Percentiles rank a stretch among this genome's conserved stretches.
phyloP scores from a whole-genome alignment of 2,329 filamentous ascomycete species.

The Triangularia setosa region DNA sequence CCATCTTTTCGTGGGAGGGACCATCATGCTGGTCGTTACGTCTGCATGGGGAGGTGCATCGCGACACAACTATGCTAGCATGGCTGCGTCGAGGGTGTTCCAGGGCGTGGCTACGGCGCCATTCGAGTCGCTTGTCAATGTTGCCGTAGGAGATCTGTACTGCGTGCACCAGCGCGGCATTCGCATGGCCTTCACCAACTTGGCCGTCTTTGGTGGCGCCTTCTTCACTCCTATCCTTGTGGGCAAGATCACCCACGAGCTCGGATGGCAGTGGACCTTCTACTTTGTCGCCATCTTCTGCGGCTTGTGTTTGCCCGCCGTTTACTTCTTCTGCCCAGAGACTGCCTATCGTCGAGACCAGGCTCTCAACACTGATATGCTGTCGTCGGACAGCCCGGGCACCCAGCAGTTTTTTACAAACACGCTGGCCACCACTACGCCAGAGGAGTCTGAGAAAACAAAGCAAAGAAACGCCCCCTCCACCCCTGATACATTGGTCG shows the following conservation, averaged over 20 bases:
- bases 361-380: slow-evolving; percentile 66
- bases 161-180: slow-evolving; percentile 81
- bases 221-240: slow-evolving; percentile 81
- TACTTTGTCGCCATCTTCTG: slow-evolving; percentile 84
- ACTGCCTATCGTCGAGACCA: slow-evolving; percentile 70
- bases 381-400: slow-evolving; percentile 32
- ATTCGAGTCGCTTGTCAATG: slow-evolving; percentile 87
- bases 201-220: slow-evolving; percentile 54
- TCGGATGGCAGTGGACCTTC: slow-evolving; percentile 87
- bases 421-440: slow-evolving; percentile 7
- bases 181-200: slow-evolving; percentile 75
- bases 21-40: slow-evolving; percentile 66
- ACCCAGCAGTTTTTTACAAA: not conserved
- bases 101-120: slow-evolving; percentile 85
- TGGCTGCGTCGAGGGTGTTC: slow-evolving; percentile 75
- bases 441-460: slow-evolving; percentile 1
- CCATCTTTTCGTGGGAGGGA: slow-evolving; percentile 78
- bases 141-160: slow-evolving; percentile 83
- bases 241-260: slow-evolving; percentile 71
- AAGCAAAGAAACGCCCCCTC: not conserved
- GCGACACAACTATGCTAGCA: slow-evolving; percentile 62
- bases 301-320: slow-evolving; percentile 61
- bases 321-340: slow-evolving; percentile 80
- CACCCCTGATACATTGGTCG: not conserved
- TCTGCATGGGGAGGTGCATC: slow-evolving; percentile 75